These are phyloP conservation scores for Colletotrichum costaricense DNA, from an alignment of 2,329 filamentous ascomycete species.

Conservation along the genomic window DNA sequence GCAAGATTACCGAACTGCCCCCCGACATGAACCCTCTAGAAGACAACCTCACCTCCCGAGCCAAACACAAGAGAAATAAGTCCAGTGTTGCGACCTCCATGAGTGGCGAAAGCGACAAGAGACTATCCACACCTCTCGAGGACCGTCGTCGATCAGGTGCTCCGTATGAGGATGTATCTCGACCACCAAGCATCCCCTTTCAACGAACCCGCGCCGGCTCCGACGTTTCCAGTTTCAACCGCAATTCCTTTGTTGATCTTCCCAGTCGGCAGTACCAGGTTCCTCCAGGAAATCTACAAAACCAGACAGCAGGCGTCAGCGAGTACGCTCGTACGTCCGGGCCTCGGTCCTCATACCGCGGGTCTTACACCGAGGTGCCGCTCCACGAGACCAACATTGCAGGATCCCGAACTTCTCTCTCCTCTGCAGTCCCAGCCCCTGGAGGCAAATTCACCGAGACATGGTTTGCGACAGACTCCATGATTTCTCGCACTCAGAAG, in stretches of 20 bases:
- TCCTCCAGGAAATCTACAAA: conserved; percentile 53
- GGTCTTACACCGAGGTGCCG: conserved; percentile 63
- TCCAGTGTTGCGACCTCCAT: conserved; percentile 62
- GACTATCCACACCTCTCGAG: conserved; percentile 61
- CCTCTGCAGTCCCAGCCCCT: conserved; percentile 26
- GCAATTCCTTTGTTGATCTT: conserved; percentile 65
- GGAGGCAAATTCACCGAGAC: conserved; percentile 63
- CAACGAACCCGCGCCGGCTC: conserved; percentile 79
- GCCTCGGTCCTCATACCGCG: conserved; percentile 48
- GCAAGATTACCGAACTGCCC: conserved; percentile 82
- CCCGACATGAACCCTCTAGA: conserved; percentile 97
- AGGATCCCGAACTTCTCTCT: conserved; percentile 16
- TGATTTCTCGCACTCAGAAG: conserved; percentile 65
- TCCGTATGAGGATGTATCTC: conserved; percentile 57
- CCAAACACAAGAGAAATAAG: conserved; percentile 80
- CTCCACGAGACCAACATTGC: conserved; percentile 48
- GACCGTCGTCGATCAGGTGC: conserved; percentile 55
- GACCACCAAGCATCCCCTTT: conserved; percentile 76
- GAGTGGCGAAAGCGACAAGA: conserved; percentile 66
- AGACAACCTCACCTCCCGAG: conserved; percentile 81
- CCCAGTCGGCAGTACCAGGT: conserved; percentile 68
- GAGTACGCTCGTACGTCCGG: conserved; percentile 61
- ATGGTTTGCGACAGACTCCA: conserved; percentile 65
- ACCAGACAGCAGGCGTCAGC: conserved; percentile 55
- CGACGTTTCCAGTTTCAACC: conserved; percentile 64